Evolutionary conservation across 2,329 filamentous ascomycete genomes (phyloP).

Genomic region (Apiospora rasikravindrae): DNA sequence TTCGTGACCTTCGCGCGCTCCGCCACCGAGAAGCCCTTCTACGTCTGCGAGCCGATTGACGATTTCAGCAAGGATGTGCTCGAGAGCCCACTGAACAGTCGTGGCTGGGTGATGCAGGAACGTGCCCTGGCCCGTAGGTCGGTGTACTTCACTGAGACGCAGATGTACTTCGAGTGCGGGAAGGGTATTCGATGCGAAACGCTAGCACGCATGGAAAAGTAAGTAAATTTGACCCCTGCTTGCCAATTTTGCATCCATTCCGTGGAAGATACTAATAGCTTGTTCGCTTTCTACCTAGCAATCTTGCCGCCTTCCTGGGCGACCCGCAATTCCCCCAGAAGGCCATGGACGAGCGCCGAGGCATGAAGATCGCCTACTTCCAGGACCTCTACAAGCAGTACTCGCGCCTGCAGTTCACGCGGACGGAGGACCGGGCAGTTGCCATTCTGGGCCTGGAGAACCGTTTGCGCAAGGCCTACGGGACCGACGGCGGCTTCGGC

Average conservation of each 20-base stretch:
- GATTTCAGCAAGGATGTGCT: conserved; percentile 42
- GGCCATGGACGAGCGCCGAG: conserved; percentile 23
- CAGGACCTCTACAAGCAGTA: conserved; percentile 18
- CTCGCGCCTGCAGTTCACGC: not conserved
- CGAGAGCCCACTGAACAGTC: conserved; percentile 35
- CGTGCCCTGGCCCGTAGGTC: conserved; percentile 42
- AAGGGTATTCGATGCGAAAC: conserved; percentile 42
- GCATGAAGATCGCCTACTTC: conserved; percentile 24
- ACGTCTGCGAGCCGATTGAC: conserved; percentile 38
- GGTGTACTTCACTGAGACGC: conserved; percentile 42
- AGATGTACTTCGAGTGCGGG: conserved; percentile 48
- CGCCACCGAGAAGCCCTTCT: not conserved
- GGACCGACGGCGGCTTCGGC: conserved; percentile 26
- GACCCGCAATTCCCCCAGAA: conserved; percentile 34
- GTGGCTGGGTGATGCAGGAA: conserved; percentile 49
- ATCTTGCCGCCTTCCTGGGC: conserved; percentile 34
- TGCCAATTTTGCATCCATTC: no score
- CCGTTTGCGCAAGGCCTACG: conserved; percentile 24
- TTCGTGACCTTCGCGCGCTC: not conserved
- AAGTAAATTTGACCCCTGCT: not conserved
- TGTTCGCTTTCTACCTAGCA: not conserved
- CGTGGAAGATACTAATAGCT: no score
- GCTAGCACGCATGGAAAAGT: conserved; percentile 41
- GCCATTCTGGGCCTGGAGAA: conserved; percentile 28
- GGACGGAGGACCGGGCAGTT: conserved; percentile 23